Base-by-base conservation (phyloP, 2,329 filamentous ascomycete genomes). In the Monosporascus sp. region DNA sequence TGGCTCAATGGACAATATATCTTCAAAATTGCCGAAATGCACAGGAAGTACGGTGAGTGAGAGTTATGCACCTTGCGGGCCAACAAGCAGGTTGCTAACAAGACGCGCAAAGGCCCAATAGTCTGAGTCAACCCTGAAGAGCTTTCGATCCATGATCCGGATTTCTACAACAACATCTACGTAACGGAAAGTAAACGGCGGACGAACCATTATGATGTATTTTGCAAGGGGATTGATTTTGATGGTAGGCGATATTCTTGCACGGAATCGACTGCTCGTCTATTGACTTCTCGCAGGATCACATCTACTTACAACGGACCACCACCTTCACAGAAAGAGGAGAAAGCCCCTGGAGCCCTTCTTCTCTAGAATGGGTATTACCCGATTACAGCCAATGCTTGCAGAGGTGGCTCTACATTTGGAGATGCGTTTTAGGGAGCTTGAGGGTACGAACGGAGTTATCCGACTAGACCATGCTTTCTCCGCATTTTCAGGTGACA, bases 21-120 rank as follows among this genome's bases (percentile, higher is more conserved):
- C 9, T 65, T 60, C 47, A 57, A 64, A 41, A 67, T 67, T 27
- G 57, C 65, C 38, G 57, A 60, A 15, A 68, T 70, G 64, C 67
- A 71, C 54, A 49, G 67, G 47, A 58, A 62, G 58, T 70, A 73
- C 48, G 70, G 70, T 64, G 43, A 47, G 48, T 51, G 45, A n/a
- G n/a, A n/a, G n/a, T n/a, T n/a, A n/a, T n/a, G n/a, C n/a, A n/a
- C n/a, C n/a, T n/a, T 45, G 38, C 7, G 8, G 43, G 6, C 17
- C n/a, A 7, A 14, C 46, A 41, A 36, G 14, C 46, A 35, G 45
- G 35, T 39, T 36, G 35, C 18, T n/a, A n/a, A n/a, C n/a, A n/a
- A 22, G 11, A 4, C 31, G 41, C 36, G 41, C 48, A 43, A 48
- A 61, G 59, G 54, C 5, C 49, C 58, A n/a, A 59, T 62, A 39